Conservation (phyloP, 768 basidiomycete genomes). For the Hygrocybe coccinea region DNA sequence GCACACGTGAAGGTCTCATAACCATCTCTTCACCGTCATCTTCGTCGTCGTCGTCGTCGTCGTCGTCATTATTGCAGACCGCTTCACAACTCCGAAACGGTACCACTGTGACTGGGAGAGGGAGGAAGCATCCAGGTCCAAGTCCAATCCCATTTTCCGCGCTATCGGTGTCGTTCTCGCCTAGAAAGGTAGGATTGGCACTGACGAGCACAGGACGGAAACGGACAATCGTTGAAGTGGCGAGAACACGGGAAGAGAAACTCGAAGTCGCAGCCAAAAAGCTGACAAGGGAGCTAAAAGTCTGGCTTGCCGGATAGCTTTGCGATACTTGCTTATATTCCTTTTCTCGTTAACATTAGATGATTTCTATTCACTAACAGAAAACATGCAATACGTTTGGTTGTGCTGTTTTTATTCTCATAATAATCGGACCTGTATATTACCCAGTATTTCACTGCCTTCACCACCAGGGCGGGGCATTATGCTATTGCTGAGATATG, state of each 20-base stretch:
- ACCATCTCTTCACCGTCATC: constrained; percentile 19
- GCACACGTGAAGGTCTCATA: constrained; percentile 38
- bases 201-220: constrained; percentile 32
- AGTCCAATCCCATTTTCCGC: constrained; percentile 35
- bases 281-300: constrained; percentile 45
- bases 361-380: too few species aligned
- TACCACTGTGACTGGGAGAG: neutral
- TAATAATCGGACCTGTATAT: too few species aligned
- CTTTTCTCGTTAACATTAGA: neutral
- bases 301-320: constrained; percentile 29
- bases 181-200: constrained; percentile 39
- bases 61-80: neutral
- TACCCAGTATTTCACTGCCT: too few species aligned
- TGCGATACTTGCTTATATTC: constrained; percentile 1
- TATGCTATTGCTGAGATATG: too few species aligned
- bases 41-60: constrained; percentile 1
- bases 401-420: too few species aligned
- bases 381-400: too few species aligned
- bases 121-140: constrained; percentile 6
- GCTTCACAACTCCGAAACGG: neutral
- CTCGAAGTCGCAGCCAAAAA: constrained; percentile 52
- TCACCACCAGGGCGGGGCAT: too few species aligned
- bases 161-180: constrained; percentile 40
- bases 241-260: constrained; percentile 47
- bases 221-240: constrained; percentile 52